Base-by-base conservation (phyloP, 176 grass and related monocot species). In the Triticum aestivum region DNA sequence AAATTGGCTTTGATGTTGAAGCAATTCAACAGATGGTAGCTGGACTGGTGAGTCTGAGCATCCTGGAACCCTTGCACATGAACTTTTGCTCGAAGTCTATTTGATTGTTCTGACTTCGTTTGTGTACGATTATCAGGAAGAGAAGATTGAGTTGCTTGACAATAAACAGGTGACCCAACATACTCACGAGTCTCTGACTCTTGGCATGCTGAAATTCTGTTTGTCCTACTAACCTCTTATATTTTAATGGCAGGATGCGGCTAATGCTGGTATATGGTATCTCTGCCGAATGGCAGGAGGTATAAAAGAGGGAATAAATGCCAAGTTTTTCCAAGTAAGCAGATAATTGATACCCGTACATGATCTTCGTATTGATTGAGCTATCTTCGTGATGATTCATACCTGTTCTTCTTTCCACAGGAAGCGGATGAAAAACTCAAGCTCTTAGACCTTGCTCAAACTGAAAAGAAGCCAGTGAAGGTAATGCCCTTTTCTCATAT, bases 1-100 rank as follows among this genome's bases (percentile, higher is more conserved):
- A 94, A 87, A 98, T 98, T 88, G 96, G 93, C 75, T 98, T 98
- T 88, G 96, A 96, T 80, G 92, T 95, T 79, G 93, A 91, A 82
- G 58, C 88, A 9, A 94, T 98, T 66, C 93, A 94, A 86, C 84
- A 91, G 69, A 98, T 98, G 96, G 88, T 98, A 71, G 81, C 88
- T 62, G 91, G 90, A 84, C 65, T 98, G 88, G 93, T 98, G 79
- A 98, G 96, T 88, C 47, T 81, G 26, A 79, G 66, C 7, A 20
- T 79, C 72, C 64, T 69, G 41, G 84, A 54, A 64, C 67, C 11
- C 2, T 34, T 93, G 21, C 26, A 54, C 4, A 18, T 26, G 17
- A 89, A 88, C 21, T 65, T 69, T 61, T 79, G 20, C 54, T 41
- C 67, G 39, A 65, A 64, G 70, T 78, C 26, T 42, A 15, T 61